These are phyloP conservation scores for Phaffia rhodozyma DNA, from an alignment of 1,284 basidiomycete species.

Conservation along the genomic window DNA sequence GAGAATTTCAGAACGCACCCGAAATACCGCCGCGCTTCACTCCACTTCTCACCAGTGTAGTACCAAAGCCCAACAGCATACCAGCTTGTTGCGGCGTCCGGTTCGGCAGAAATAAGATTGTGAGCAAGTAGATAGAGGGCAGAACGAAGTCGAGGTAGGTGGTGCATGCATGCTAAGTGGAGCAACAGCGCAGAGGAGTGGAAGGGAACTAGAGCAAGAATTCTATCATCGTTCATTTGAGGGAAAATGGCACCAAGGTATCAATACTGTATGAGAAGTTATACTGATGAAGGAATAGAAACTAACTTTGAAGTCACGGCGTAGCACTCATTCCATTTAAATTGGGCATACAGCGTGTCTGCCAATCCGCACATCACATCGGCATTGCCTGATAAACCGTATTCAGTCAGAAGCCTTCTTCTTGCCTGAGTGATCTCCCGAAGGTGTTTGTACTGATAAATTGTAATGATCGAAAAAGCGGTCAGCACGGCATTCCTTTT, in stretches of 20 bases:
- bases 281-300: constrained; percentile 5
- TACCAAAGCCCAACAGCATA: constrained; percentile 99
- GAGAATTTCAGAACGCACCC: constrained; percentile 43
- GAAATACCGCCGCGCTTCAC: constrained; percentile 81
- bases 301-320: constrained; percentile 66
- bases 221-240: constrained; percentile 40
- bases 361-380: constrained; percentile 87
- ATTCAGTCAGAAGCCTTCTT: constrained; percentile 60
- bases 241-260: not conserved
- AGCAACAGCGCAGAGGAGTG: constrained; percentile 79
- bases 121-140: constrained; percentile 92
- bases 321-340: constrained; percentile 90
- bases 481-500: not conserved
- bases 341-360: constrained; percentile 73
- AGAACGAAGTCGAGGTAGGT: constrained; percentile 78
- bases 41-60: constrained; percentile 68
- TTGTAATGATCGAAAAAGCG: not conserved
- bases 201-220: constrained; percentile 63
- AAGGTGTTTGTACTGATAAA: constrained; percentile 52
- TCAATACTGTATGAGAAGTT: no score
- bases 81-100: constrained; percentile 86
- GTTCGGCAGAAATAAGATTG: constrained; percentile 84
- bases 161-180: constrained; percentile 95
- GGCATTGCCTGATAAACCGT: constrained; percentile 70
- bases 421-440: constrained; percentile 67